Evolutionary conservation across 2,329 filamentous ascomycete genomes (phyloP), one percentile per base, ranked within the genome.

Genomic region (Cladophialophora immunda): DNA sequence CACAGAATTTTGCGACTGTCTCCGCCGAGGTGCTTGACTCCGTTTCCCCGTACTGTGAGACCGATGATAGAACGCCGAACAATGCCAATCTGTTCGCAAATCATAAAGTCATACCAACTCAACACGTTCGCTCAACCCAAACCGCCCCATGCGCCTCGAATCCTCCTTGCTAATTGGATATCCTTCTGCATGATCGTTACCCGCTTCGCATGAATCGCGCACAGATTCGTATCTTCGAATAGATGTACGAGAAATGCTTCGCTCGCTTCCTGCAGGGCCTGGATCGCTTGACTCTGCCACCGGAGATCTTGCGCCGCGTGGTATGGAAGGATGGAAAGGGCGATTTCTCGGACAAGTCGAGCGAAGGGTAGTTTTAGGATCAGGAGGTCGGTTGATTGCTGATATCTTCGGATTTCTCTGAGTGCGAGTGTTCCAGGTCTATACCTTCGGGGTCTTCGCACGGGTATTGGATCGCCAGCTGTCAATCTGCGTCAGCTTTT

Each of bases 131-230:
- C 58, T 80, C 80, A 86, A 81, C 80, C 90, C 81, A 81, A 84
- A 73, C 90, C 91, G 55, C 89, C 91, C 91, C 91, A 94, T 54
- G 89, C 86, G 13, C 92, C 92, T 59, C 92, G 85, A 80, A 94
- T 93, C 72, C 92, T 83, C 75, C 92, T 84, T 22, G 94, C 94
- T 68, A 98, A 86, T 81, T 97, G 94, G 74, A 99, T 97, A 80
- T 98, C 95, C 82, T 97, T 97, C 80, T 95, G 93, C 92, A 97
- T 94, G 74, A 97, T 97, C 45, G 94, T 98, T 61, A 98, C 93
- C 78, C 94, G 87, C 83, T 97, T 97, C 69, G 94, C 95, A 81
- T 98, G 94, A 74, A 98, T 94, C 70, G 94, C 95, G 82, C 94
- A 97, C 50, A 98, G 86, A 82, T 98, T 97, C 71, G 92, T 92